These are phyloP conservation scores for Gossypium rotundifolium DNA, from an alignment of 345 rosid species.

Conservation along the genomic window DNA sequence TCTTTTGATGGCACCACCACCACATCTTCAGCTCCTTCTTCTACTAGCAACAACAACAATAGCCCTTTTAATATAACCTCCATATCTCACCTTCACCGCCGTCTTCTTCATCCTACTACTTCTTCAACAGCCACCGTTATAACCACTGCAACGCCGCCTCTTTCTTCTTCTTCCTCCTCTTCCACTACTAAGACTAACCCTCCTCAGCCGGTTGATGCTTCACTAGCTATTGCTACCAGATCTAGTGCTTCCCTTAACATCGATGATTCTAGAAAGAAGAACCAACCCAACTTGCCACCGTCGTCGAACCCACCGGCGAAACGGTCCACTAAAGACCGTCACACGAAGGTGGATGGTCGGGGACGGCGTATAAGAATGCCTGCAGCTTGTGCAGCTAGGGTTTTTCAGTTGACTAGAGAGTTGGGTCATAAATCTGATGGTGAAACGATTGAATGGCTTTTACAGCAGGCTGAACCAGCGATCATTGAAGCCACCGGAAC, in stretches of 20 bases:
- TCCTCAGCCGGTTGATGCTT: constrained; percentile 44
- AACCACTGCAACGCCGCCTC: neutral
- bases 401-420: constrained; percentile 72
- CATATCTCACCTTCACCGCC: constrained; percentile 20
- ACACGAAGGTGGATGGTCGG: constrained; percentile 69
- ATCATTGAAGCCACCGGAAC: constrained; percentile 69
- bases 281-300: constrained; percentile 15
- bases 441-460: constrained; percentile 71
- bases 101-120: constrained; percentile 4
- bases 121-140: neutral
- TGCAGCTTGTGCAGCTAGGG: constrained; percentile 73
- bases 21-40: constrained; percentile 11
- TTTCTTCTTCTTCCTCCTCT: constrained; percentile 18
- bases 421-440: constrained; percentile 70
- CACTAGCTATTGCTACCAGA: constrained; percentile 69
- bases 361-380: constrained; percentile 82
- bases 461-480: constrained; percentile 69
- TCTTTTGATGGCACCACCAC: constrained; percentile 31
- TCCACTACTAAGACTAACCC: constrained; percentile 21
- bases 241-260: constrained; percentile 31
- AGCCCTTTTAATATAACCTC: constrained; percentile 29
- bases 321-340: constrained; percentile 67
- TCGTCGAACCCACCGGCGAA: constrained; percentile 28
- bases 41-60: neutral
- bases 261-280: constrained; percentile 25